Conservation (phyloP, 2,329 filamentous ascomycete genomes). For the Fusarium sterilihyphosum region DNA sequence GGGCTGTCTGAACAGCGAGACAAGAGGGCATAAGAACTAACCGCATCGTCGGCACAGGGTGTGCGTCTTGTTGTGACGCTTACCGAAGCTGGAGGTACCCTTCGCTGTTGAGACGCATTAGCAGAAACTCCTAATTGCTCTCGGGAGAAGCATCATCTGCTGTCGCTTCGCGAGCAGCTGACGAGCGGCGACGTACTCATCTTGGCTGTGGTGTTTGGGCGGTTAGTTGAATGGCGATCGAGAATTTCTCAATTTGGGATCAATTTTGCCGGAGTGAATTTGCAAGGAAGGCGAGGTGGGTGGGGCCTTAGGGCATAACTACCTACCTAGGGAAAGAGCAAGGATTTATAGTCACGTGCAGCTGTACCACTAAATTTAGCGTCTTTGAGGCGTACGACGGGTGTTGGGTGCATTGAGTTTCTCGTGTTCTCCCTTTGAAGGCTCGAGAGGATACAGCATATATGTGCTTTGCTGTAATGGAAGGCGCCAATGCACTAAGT, state of each 20-base stretch:
- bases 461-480: background rate
- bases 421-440: background rate
- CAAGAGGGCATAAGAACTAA: conserved; percentile 63
- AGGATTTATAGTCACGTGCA: background rate
- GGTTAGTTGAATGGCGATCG: conserved; percentile 52
- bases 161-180: conserved; percentile 23
- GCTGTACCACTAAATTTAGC: background rate
- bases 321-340: background rate
- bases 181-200: conserved; percentile 61
- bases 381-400: background rate
- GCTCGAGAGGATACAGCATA: background rate
- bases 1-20: conserved; percentile 22
- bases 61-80: conserved; percentile 97
- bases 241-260: conserved; percentile 49
- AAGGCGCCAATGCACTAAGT: background rate
- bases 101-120: conserved; percentile 57
- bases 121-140: conserved; percentile 21
- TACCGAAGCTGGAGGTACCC: conserved; percentile 68
- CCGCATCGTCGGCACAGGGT: conserved; percentile 98
- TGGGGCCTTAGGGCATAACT: no score
- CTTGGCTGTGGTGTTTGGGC: conserved; percentile 60
- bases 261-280: conserved; percentile 50
- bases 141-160: conserved; percentile 31
- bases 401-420: background rate
- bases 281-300: no score